phyloP scores from a whole-genome alignment of 2,329 filamentous ascomycete genomes.

The Stagonosporopsis tanaceti region DNA sequence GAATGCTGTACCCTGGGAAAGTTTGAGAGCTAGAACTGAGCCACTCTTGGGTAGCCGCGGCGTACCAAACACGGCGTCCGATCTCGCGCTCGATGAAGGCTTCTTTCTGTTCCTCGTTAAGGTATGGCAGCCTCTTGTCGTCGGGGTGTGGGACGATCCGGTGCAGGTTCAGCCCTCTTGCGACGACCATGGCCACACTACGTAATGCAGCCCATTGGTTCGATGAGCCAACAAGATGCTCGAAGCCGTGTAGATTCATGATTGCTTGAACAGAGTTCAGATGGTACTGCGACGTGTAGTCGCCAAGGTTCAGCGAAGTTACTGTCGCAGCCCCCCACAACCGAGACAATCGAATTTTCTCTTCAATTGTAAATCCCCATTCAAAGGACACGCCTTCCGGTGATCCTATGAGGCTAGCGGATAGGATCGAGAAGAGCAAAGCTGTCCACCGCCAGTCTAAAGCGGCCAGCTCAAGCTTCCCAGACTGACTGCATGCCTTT shows the following conservation, averaged over 20 bases:
- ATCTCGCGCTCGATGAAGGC: constrained; percentile 47
- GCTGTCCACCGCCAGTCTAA: constrained; percentile 53
- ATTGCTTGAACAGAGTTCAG: constrained; percentile 56
- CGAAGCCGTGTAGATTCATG: constrained; percentile 57
- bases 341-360: constrained; percentile 53
- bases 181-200: constrained; percentile 56
- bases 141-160: constrained; percentile 39
- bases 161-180: constrained; percentile 58
- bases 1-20: constrained; percentile 45
- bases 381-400: constrained; percentile 42
- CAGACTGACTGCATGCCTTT: constrained; percentile 47
- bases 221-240: constrained; percentile 59
- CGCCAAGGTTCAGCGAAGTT: constrained; percentile 56
- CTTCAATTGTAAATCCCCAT: constrained; percentile 57
- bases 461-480: constrained; percentile 49
- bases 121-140: constrained; percentile 26
- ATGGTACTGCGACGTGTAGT: constrained; percentile 54
- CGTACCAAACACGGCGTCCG: constrained; percentile 52
- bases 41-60: constrained; percentile 54
- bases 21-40: constrained; percentile 53
- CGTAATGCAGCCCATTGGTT: constrained; percentile 58
- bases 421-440: constrained; percentile 54
- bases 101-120: constrained; percentile 35
- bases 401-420: constrained; percentile 54
- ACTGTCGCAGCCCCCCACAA: constrained; percentile 58